Evolutionary conservation across 2,329 filamentous ascomycete species (phyloP).

Genomic region (Esteya vermicola): DNA sequence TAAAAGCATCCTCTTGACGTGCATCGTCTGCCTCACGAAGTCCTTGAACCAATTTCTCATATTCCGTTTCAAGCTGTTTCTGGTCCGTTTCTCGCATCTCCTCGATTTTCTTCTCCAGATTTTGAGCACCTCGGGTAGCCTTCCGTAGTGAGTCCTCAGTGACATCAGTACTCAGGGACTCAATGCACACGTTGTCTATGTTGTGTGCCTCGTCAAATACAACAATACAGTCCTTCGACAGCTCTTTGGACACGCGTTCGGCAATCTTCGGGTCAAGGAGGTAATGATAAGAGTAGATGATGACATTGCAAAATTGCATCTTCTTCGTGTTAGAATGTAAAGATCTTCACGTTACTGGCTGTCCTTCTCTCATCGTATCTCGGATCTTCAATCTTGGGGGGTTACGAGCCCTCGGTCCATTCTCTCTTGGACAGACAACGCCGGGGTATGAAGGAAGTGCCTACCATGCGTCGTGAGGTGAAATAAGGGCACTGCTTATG

Average conservation of each 20-base stretch:
- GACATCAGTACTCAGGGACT: slow-evolving; percentile 89
- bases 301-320: slow-evolving; percentile 99
- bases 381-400: too few species aligned
- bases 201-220: slow-evolving; percentile 99
- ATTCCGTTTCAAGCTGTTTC: slow-evolving; percentile 87
- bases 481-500: slow-evolving; percentile 98
- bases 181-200: slow-evolving; percentile 98
- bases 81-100: slow-evolving; percentile 96
- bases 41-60: slow-evolving; percentile 87
- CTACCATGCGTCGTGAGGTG: slow-evolving; percentile 81
- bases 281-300: slow-evolving; percentile 99
- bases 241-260: slow-evolving; percentile 70
- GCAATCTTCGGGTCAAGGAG: slow-evolving; percentile 96
- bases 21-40: slow-evolving; percentile 78
- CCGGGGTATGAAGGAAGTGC: too few species aligned
- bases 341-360: background rate
- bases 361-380: too few species aligned
- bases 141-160: slow-evolving; percentile 89
- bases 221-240: slow-evolving; percentile 96
- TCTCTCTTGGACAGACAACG: too few species aligned
- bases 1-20: slow-evolving; percentile 86
- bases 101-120: slow-evolving; percentile 76
- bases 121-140: slow-evolving; percentile 79
- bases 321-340: slow-evolving; percentile 17
- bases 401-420: too few species aligned